Base-by-base conservation (phyloP, 2,329 filamentous ascomycete genomes). In the Grosmannia serpens region DNA sequence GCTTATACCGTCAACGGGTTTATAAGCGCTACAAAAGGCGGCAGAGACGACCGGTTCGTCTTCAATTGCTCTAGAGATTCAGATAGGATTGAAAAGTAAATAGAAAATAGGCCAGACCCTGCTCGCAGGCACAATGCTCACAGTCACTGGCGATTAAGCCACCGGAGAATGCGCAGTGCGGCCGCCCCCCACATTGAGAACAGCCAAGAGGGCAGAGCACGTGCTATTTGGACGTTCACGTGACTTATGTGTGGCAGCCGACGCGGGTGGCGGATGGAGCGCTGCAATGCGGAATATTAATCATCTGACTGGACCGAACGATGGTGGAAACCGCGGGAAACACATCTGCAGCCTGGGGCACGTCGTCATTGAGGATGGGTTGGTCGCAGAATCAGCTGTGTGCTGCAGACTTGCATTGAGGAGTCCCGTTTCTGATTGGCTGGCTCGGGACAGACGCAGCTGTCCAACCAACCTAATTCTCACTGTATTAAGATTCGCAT, bases 161-260 rank as follows among this genome's bases (percentile, higher is more conserved):
- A 17, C 5, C 24, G 26, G 15, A 27, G 9, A 50, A 50, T 50
- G 47, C 47, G 9, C 47, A 29, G 47, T 29, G 47, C 26, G 47
- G 47, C 46, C 5, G 46, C 46, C 22, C 46, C 22, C 4, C 46
- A 26, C 31, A 44, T 9, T 15, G 44, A 11, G 44, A 17, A 49
- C 53, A 15, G 22, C 10, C 13, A 56, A 26, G 41, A 56, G 54
- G 54, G 54, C 54, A 56, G 41, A 49, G 41, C 44, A 56, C 54
- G 54, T 56, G 54, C 54, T 26, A 46, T 13, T 20, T 4, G 20
- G 1, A 5, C 6, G 2, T 22, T 13, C 53, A 55, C 35, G 53
- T 55, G 53, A 55, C 52, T 15, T 15, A n/a, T 31, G 3, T 5
- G 26, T 31, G 4, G 24, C 6, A 17, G 49, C 49, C 10, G 10